These are phyloP conservation scores for Eucalyptus erythrocorys DNA, from an alignment of 345 rosid genomes.

Conservation along the genomic window DNA sequence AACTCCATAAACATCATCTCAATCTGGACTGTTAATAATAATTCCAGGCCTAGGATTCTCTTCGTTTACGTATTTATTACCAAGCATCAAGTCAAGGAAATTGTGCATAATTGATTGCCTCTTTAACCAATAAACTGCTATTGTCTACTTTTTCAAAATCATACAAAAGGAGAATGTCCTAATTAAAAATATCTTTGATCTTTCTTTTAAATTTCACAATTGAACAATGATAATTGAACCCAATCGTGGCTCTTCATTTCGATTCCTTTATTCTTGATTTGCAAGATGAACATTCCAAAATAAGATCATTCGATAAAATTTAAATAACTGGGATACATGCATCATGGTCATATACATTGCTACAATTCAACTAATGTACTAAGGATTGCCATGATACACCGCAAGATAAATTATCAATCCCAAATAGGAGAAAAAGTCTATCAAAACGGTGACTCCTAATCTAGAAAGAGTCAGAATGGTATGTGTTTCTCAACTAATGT, in stretches of 20 bases:
- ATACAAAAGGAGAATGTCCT: not conserved
- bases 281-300: not conserved
- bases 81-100: not conserved
- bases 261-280: not conserved
- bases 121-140: not conserved
- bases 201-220: not conserved
- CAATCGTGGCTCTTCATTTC: not conserved
- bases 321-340: not conserved
- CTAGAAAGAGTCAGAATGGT: not conserved
- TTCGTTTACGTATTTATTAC: not conserved
- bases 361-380: not conserved
- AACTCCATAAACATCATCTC: slow-evolving; percentile 78
- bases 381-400: not conserved
- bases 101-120: not conserved
- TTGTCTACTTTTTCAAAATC: not conserved
- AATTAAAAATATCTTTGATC: not conserved
- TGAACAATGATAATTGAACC: not conserved
- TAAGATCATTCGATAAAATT: not conserved
- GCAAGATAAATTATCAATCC: not conserved
- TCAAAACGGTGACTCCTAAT: not conserved
- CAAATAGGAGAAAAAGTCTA: not conserved
- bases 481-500: not conserved
- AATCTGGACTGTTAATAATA: slow-evolving; percentile 64
- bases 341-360: not conserved
- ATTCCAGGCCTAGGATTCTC: slow-evolving; percentile 85